Base-by-base conservation (phyloP, 352 stramenopile genomes). In the Paralagenidium karlingii region DNA sequence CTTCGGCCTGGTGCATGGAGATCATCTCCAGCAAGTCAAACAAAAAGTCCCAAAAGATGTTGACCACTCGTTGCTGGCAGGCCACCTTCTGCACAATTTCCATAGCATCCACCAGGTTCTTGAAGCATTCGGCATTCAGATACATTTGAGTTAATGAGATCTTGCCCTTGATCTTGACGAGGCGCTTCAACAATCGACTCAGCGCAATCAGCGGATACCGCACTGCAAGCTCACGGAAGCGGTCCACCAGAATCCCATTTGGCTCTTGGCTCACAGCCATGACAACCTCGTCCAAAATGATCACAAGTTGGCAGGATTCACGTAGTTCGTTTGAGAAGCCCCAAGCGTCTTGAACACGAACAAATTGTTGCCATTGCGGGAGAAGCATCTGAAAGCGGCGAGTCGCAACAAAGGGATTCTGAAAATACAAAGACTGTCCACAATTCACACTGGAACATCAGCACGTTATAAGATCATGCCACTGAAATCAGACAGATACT, bases 11-110 rank as follows among this genome's bases (percentile, higher is more conserved):
- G 48, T 84, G 68, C 12, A 60, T 57, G 4, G 55, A 60, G 30
- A 87, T 78, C 1, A 78, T 60, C 7, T 68, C 55, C 10, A 87
- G 42, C n/a, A 84, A 57, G 19, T 84, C 64, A 47, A 87, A 78
- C 15, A 83, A 24, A 38, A 82, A 79, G 15, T 62, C 52, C 28
- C 66, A 66, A 21, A 75, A 60, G 1, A 49, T 46, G 5, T 53
- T 39, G 26, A 73, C 47, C 3, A 63, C 40, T 9, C 28, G 55
- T 3, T 73, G 46, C 9, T 68, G 28, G 28, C 53, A 38, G 27
- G 77, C 24, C n/a, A 62, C 48, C 0, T 64, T 58, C 0, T 53
- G 49, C 22, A 76, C 51, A 43, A 77, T 76, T 40, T 84, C 67
- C 45, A 83, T 73, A 10, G 68, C 57, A 10, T 58, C 55, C 19